These are phyloP conservation scores for Pichia sp. DNA, from an alignment of 1,139 yeast species.

Conservation along the genomic window DNA sequence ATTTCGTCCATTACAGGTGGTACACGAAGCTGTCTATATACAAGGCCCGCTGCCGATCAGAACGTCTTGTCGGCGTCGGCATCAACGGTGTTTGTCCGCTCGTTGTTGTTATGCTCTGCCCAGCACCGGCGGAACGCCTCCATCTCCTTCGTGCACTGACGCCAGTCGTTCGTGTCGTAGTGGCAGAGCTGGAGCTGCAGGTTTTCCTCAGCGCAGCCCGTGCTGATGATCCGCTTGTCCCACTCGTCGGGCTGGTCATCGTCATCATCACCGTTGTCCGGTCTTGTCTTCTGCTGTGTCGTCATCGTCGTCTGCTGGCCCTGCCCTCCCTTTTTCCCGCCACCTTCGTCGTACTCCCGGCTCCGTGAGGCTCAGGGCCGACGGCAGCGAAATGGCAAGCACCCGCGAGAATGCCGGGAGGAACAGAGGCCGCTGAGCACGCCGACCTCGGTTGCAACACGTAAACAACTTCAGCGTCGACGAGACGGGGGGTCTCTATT, in stretches of 20 bases:
- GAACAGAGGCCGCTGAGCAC: neutral
- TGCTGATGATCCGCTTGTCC: conserved; percentile 67
- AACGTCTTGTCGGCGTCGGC: conserved; percentile 28
- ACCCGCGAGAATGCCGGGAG: neutral
- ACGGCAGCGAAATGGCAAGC: neutral
- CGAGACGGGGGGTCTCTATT: no score
- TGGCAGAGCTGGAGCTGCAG: conserved; percentile 66
- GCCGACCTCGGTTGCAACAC: neutral
- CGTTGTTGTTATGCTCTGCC: conserved; percentile 54
- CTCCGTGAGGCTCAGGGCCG: neutral
- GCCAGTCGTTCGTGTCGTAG: conserved; percentile 79
- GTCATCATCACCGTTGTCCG: conserved; percentile 8
- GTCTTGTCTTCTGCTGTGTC: neutral
- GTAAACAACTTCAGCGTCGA: neutral
- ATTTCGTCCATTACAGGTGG: no score
- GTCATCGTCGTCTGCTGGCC: neutral
- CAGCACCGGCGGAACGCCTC: conserved; percentile 65
- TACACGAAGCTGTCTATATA: no score
- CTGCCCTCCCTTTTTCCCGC: no score
- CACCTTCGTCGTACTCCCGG: neutral
- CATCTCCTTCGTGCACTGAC: conserved; percentile 67
- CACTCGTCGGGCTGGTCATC: conserved; percentile 64
- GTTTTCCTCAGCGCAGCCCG: conserved; percentile 75
- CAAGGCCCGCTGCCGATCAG: neutral
- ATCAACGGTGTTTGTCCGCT: conserved; percentile 49